Conservation (phyloP, 495 filamentous ascomycete genomes). For the Podospora fimiseda region DNA sequence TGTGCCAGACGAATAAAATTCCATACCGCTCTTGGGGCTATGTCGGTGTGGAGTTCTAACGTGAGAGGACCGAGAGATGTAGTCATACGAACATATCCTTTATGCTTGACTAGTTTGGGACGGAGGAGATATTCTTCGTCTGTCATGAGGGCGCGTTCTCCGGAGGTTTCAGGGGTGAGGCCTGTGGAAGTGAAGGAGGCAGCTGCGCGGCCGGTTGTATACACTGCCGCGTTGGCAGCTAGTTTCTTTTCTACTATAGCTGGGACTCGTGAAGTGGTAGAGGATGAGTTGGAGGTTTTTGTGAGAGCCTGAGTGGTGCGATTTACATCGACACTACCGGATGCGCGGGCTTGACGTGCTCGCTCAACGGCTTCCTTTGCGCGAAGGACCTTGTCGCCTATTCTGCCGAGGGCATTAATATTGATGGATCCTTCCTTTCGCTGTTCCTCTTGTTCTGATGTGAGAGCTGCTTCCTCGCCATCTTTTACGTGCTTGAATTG, state of each 20-base stretch:
- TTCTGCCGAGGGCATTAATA: slow-evolving; percentile 64
- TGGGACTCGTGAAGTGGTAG: slow-evolving; percentile 20
- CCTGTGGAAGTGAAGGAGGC: slow-evolving; percentile 94
- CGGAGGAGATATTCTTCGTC: slow-evolving; percentile 96
- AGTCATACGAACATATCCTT: slow-evolving; percentile 83
- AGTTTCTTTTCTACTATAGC: slow-evolving; percentile 44
- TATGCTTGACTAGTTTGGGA: slow-evolving; percentile 76
- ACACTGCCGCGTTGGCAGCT: slow-evolving; percentile 78
- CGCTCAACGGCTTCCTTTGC: slow-evolving; percentile 87
- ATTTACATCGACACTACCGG: slow-evolving; percentile 46
- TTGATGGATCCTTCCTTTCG: slow-evolving; percentile 62
- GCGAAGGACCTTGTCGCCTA: slow-evolving; percentile 79
- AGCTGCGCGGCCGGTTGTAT: slow-evolving; percentile 88
- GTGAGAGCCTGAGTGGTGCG: slow-evolving; percentile 36
- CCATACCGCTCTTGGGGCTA: slow-evolving; percentile 88
- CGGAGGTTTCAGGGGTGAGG: slow-evolving; percentile 82
- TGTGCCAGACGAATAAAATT: slow-evolving; percentile 89
- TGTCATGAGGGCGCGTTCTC: slow-evolving; percentile 73
- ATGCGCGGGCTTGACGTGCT: slow-evolving; percentile 54
- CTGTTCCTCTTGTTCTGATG: slow-evolving; percentile 44
- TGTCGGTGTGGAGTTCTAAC: slow-evolving; percentile 84
- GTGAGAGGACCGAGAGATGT: slow-evolving; percentile 79
- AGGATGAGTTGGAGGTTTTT: slow-evolving; percentile 18
- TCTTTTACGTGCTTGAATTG: slow-evolving; percentile 87
- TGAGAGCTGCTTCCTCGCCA: slow-evolving; percentile 62